Evolutionary conservation across 768 basidiomycete species (phyloP).

Genomic region (Termitomyces sp.): DNA sequence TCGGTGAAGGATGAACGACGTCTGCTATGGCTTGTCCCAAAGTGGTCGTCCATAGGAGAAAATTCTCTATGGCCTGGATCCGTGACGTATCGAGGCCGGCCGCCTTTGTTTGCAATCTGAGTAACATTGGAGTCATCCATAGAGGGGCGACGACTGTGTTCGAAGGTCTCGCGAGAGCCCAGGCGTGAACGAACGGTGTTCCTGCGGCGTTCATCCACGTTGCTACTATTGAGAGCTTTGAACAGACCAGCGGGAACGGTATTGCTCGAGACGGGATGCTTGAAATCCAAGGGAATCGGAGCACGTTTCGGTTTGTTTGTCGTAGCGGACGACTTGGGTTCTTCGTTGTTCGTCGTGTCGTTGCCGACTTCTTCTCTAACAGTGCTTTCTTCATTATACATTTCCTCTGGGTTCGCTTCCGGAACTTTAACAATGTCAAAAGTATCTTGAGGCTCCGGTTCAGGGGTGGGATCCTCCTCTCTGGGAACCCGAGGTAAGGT

Average conservation of each 20-base stretch:
- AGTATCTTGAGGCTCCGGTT: not conserved
- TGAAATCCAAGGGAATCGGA: slow-evolving; percentile 76
- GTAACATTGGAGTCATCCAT: slow-evolving; percentile 73
- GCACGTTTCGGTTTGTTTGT: slow-evolving; percentile 48
- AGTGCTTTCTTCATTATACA: slow-evolving; percentile 29
- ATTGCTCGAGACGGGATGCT: slow-evolving; percentile 47
- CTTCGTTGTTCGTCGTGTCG: slow-evolving; percentile 18
- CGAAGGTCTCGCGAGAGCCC: slow-evolving; percentile 68
- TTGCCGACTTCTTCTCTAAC: slow-evolving; percentile 22
- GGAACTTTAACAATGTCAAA: slow-evolving; percentile 7
- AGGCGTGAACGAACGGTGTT: slow-evolving; percentile 71
- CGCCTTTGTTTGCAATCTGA: slow-evolving; percentile 57
- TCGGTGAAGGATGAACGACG: slow-evolving; percentile 57
- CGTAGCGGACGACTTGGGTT: slow-evolving; percentile 21
- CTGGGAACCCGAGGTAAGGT: slow-evolving; percentile 24
- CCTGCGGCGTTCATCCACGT: slow-evolving; percentile 61
- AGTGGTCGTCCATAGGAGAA: slow-evolving; percentile 31
- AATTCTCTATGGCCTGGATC: slow-evolving; percentile 39
- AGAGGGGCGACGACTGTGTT: slow-evolving; percentile 62
- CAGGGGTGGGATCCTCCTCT: slow-evolving; percentile 11
- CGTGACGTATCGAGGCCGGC: slow-evolving; percentile 48
- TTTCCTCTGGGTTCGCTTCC: slow-evolving; percentile 17
- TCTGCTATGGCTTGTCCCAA: slow-evolving; percentile 32
- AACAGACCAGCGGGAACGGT: slow-evolving; percentile 84
- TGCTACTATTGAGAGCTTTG: slow-evolving; percentile 63